These are phyloP conservation scores for Penicillium janthinellum DNA, from an alignment of 2,329 filamentous ascomycete species.

Conservation along the genomic window DNA sequence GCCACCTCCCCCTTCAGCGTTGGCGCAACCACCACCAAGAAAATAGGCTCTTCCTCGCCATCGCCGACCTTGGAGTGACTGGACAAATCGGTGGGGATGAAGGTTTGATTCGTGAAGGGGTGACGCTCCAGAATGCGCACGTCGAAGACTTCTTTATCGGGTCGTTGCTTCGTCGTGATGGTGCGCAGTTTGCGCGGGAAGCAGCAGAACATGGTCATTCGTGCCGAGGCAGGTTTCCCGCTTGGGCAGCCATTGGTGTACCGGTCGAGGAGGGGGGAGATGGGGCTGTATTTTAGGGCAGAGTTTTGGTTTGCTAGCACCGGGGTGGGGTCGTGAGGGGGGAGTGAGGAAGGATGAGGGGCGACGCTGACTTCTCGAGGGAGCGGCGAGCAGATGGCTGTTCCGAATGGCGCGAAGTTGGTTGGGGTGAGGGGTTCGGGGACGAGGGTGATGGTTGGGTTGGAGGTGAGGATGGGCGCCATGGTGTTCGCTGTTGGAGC, in stretches of 20 bases:
- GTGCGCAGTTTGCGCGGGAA: slow-evolving; percentile 62
- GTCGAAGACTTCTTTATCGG: slow-evolving; percentile 54
- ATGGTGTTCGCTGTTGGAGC: slow-evolving; percentile 23
- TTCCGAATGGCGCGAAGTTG: slow-evolving; percentile 77
- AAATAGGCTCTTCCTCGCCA: slow-evolving; percentile 46
- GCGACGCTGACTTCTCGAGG: slow-evolving; percentile 53
- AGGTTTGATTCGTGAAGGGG: slow-evolving; percentile 92
- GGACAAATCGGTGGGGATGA: slow-evolving; percentile 70
- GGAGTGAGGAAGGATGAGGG: slow-evolving; percentile 50
- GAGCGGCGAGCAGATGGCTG: slow-evolving; percentile 74
- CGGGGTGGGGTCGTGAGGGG: slow-evolving; percentile 50
- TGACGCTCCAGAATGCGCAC: slow-evolving; percentile 83
- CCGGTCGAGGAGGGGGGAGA: slow-evolving; percentile 71
- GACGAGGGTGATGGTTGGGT: slow-evolving; percentile 51
- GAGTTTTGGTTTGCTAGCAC: slow-evolving; percentile 80
- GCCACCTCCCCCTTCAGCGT: slow-evolving; percentile 56
- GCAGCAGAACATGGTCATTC: slow-evolving; percentile 90
- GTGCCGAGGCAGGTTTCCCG: slow-evolving; percentile 54
- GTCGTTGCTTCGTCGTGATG: slow-evolving; percentile 8
- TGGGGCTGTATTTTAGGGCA: slow-evolving; percentile 81
- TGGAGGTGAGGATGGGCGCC: slow-evolving; percentile 36
- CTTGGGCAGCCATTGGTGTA: slow-evolving; percentile 61
- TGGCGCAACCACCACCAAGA: slow-evolving; percentile 88
- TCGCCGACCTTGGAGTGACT: slow-evolving; percentile 27
- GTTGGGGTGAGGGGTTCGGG: slow-evolving; percentile 68